phyloP scores from a whole-genome alignment of 768 basidiomycete species.

The Suillus cothurnatus region DNA sequence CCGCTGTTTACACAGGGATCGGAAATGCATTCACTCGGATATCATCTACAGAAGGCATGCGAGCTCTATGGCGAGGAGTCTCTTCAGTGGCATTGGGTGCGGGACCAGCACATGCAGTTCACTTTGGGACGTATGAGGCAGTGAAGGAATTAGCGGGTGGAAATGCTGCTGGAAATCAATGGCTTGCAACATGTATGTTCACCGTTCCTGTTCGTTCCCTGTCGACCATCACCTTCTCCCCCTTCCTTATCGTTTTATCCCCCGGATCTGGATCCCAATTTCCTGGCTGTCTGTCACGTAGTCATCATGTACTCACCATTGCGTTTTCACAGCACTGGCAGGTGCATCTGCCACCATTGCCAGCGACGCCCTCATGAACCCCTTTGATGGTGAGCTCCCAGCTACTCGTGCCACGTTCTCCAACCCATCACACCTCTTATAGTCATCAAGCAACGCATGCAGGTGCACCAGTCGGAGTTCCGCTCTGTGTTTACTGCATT shows the following conservation, averaged over 20 bases:
- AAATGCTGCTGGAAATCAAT: constrained; percentile 75
- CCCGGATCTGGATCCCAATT: not conserved
- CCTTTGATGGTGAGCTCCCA: constrained; percentile 85
- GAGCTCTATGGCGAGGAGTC: constrained; percentile 94
- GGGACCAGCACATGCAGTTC: constrained; percentile 96
- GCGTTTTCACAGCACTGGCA: constrained; percentile 67
- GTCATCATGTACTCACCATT: constrained; percentile 15
- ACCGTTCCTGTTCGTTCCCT: constrained; percentile 7
- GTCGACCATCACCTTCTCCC: constrained; percentile 4
- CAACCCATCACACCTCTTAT: constrained; percentile 21
- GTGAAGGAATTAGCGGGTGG: constrained; percentile 93
- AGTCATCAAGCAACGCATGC: constrained; percentile 99
- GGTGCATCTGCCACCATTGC: constrained; percentile 95
- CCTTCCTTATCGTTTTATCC: constrained; percentile 8
- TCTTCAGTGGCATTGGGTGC: constrained; percentile 95
- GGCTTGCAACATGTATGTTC: constrained; percentile 83
- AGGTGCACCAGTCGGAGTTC: constrained; percentile 91
- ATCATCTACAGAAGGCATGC: constrained; percentile 90
- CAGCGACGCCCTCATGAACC: constrained; percentile 98
- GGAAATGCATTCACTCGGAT: constrained; percentile 91
- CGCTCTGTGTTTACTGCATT: constrained; percentile 88
- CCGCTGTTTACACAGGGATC: constrained; percentile 85
- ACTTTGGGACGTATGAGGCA: constrained; percentile 95
- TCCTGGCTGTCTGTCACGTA: not conserved
- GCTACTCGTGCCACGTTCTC: constrained; percentile 5